Evolutionary conservation across 75 land plant species (phyloP).

Genomic region (Pinus taeda): DNA sequence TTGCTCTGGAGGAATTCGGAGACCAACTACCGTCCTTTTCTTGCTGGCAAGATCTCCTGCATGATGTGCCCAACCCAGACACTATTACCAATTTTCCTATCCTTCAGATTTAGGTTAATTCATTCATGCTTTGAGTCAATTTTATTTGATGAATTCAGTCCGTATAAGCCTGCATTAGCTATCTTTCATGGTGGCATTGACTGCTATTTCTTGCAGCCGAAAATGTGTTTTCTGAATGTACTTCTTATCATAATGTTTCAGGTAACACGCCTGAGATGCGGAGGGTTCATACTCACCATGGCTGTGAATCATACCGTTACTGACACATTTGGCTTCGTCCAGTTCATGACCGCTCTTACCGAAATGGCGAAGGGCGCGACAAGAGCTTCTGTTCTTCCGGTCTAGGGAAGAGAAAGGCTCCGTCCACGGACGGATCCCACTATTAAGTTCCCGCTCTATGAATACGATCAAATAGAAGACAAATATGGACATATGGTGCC

Average conservation of each 20-base stretch:
- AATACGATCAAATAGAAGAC: conserved; percentile 25
- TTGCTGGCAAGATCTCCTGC: too few relatives aligned
- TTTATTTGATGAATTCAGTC: too few relatives aligned
- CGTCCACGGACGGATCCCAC: conserved; percentile 35
- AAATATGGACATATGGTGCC: background rate
- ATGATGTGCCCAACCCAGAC: too few relatives aligned
- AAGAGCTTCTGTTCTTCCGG: conserved; percentile 29
- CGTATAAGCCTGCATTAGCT: too few relatives aligned
- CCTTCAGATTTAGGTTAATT: too few relatives aligned
- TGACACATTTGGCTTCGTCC: conserved; percentile 42
- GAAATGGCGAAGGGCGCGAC: conserved; percentile 40
- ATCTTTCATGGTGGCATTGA: too few relatives aligned
- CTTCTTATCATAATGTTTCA: background rate
- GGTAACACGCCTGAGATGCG: conserved; percentile 51
- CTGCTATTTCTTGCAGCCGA: too few relatives aligned
- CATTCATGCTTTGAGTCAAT: too few relatives aligned
- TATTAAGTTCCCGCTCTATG: conserved; percentile 28
- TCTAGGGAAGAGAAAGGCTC: conserved; percentile 40
- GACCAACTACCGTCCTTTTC: too few relatives aligned
- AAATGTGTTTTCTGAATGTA: background rate
- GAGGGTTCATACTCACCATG: conserved; percentile 43
- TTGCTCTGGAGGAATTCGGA: too few relatives aligned
- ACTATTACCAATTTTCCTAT: too few relatives aligned
- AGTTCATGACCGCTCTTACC: conserved; percentile 46
- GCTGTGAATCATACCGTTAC: conserved; percentile 40